phyloP scores from a whole-genome alignment of 1,284 basidiomycete genomes.

The Inonotus hispidus region DNA sequence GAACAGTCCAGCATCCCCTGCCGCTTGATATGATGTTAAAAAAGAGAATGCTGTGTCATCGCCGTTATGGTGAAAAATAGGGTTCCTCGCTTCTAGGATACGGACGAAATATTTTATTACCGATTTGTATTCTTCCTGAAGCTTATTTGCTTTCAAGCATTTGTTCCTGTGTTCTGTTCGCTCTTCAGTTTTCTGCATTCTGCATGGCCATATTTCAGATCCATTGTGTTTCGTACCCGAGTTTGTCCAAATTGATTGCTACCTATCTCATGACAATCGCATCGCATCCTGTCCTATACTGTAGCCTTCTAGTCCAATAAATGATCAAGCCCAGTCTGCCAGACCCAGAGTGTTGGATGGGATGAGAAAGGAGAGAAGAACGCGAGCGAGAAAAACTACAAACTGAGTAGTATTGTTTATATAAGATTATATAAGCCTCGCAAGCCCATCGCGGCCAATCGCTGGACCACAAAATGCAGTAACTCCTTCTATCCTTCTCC shows the following conservation, averaged over 20 bases:
- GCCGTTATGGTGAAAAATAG: not conserved
- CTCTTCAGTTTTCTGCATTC: not conserved
- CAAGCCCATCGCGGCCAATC: too few relatives aligned
- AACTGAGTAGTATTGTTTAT: too few relatives aligned
- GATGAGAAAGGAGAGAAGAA: too few relatives aligned
- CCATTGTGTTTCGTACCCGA: not conserved
- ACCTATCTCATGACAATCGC: conserved; percentile 9
- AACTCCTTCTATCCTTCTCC: too few relatives aligned
- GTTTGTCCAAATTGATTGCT: conserved; percentile 9
- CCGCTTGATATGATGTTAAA: not conserved
- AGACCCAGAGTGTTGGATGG: not conserved
- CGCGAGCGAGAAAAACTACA: too few relatives aligned
- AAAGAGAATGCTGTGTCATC: not conserved
- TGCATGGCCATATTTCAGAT: not conserved
- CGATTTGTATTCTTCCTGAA: conserved; percentile 1
- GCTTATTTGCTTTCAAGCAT: conserved; percentile 1
- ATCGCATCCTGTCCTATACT: conserved; percentile 13
- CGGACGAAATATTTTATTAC: not conserved
- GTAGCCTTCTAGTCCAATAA: not conserved
- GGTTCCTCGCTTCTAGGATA: not conserved
- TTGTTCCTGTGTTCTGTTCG: conserved; percentile 1
- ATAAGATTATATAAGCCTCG: too few relatives aligned
- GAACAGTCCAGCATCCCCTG: conserved; percentile 6
- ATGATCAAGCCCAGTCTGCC: too few relatives aligned
- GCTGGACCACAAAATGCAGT: too few relatives aligned